Base-by-base conservation (phyloP, 2,329 filamentous ascomycete genomes). In the Fusarium hostae region DNA sequence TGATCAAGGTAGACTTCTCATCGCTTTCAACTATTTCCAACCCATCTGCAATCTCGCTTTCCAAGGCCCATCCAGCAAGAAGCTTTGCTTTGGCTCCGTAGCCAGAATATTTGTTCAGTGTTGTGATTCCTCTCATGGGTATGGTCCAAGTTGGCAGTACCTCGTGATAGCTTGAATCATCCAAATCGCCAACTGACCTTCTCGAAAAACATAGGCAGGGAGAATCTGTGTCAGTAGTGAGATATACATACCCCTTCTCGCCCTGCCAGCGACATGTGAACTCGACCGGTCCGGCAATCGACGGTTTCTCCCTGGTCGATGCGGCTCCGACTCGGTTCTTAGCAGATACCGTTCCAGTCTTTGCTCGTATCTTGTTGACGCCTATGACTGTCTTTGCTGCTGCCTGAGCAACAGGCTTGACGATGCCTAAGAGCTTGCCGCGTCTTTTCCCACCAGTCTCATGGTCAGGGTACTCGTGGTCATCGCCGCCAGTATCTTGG, bases 21-120 rank as follows among this genome's bases (percentile, higher is more conserved):
- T 82, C 12, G 0, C 7, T 9, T 34, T 89, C 88, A 11, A 84
- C 82, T 74, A 94, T 88, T 71, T 92, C 86, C 66, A 95, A 73
- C 0, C 92, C 92, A 82, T 95, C 92, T 0, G 88, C 88, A 16
- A 94, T 89, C 76, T 94, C 90, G 35, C 89, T 84, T 4, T 89
- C 87, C 72, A 93, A 85, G 1, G 91, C 90, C 92, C 92, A 93
- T 0, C 92, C 92, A 2, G 94, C 91, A 4, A 94, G 86, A 54
- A 95, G 80, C 81, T 93, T 94, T 0, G 90, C 88, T 79, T 95
- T 95, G 90, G 92, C 94, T 0, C 92, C 92, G 44, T 94, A 85
- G 0, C 93, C 92, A 32, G 92, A 92, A 2, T 94, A 83, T 79
- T 95, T 95, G 79, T 90, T 91, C 58, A 95, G 77, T 77, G 94